Percentiles rank a stretch among this genome's conserved stretches.
These are phyloP conservation scores for Penicillium cosmopolitanum DNA, from an alignment of 495 filamentous ascomycete genomes.

Conservation along the genomic window DNA sequence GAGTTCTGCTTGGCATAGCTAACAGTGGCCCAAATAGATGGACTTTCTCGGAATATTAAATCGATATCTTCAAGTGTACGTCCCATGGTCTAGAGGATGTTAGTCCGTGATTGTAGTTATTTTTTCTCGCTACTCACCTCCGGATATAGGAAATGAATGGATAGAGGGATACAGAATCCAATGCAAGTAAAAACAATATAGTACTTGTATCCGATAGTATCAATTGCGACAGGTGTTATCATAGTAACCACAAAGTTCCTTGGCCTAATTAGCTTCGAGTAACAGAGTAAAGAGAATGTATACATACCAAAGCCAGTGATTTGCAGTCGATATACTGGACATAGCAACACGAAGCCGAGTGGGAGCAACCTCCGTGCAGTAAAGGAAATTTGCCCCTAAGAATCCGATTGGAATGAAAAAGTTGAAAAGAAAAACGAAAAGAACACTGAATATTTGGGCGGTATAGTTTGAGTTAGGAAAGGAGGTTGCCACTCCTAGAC, in stretches of 20 bases:
- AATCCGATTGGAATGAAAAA: constrained; percentile 61
- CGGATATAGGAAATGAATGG: constrained; percentile 65
- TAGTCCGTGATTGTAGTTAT: not conserved
- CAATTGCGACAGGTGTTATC: constrained; percentile 50
- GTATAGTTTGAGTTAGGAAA: constrained; percentile 7
- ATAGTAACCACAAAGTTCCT: constrained; percentile 60
- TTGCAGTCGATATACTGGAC: constrained; percentile 41
- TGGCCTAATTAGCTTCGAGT: too few relatives aligned
- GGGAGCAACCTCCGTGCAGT: constrained; percentile 58
- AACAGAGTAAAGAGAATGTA: not conserved
- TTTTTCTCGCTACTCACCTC: constrained; percentile 31
- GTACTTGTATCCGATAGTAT: constrained; percentile 26
- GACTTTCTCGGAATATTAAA: constrained; percentile 12
- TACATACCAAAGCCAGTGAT: constrained; percentile 38
- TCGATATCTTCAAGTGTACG: constrained; percentile 8
- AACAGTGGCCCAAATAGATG: constrained; percentile 13
- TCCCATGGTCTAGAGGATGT: constrained; percentile 2
- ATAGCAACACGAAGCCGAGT: constrained; percentile 53
- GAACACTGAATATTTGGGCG: constrained; percentile 4
- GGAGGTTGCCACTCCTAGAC: constrained; percentile 38
- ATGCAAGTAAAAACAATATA: constrained; percentile 44
- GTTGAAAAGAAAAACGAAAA: constrained; percentile 63
- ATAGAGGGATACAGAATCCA: constrained; percentile 28
- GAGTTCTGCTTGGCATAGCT: constrained; percentile 4
- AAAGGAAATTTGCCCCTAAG: constrained; percentile 58